These are phyloP conservation scores for Hammondia hammondi DNA, from an alignment of 169 alveolate genomes.

Conservation along the genomic window DNA sequence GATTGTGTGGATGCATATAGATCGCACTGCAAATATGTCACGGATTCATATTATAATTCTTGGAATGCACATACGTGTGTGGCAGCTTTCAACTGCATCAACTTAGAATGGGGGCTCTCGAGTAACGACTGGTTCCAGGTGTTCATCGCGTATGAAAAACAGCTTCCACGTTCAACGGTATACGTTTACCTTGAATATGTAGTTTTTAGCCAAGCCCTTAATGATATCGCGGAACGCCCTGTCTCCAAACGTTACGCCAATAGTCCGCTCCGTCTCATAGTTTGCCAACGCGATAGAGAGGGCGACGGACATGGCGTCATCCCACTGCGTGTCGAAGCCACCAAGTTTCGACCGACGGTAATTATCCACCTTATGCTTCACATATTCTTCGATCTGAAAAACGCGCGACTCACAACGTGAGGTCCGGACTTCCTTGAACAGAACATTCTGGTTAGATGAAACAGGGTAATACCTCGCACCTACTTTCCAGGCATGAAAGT, in stretches of 20 bases:
- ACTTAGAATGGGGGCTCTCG: too few relatives aligned
- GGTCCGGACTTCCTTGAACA: not conserved
- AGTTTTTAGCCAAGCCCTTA: not conserved
- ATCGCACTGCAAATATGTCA: too few relatives aligned
- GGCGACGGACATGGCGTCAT: not conserved
- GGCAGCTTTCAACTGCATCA: too few relatives aligned
- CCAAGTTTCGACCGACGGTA: not conserved
- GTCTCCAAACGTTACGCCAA: not conserved
- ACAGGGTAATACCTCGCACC: too few relatives aligned
- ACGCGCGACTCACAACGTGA: not conserved
- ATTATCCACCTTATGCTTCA: not conserved
- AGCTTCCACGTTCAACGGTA: too few relatives aligned
- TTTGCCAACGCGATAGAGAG: not conserved
- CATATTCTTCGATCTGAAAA: not conserved
- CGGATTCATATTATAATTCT: too few relatives aligned
- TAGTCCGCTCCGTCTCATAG: not conserved
- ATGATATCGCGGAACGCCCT: not conserved
- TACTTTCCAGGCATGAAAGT: too few relatives aligned
- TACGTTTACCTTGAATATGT: not conserved
- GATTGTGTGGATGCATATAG: too few relatives aligned
- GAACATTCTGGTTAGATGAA: too few relatives aligned
- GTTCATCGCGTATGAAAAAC: too few relatives aligned
- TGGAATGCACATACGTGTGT: too few relatives aligned
- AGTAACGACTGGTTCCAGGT: too few relatives aligned
- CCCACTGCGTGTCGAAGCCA: not conserved